These are phyloP conservation scores for Oryza rufipogon DNA, from an alignment of 176 grass and related monocot species.

Conservation along the genomic window DNA sequence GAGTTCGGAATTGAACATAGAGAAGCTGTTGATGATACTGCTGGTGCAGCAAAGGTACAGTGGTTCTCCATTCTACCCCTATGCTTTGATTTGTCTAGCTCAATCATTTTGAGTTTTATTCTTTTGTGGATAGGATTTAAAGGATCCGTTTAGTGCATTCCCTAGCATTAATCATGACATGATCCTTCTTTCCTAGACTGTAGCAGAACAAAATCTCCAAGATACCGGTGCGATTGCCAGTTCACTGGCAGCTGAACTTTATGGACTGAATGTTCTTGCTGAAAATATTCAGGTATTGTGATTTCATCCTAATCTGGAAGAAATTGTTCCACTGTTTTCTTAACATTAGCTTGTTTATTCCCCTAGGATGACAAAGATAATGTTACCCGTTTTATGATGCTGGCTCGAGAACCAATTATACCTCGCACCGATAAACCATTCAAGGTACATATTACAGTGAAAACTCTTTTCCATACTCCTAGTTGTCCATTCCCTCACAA, in stretches of 20 bases:
- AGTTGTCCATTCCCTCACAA: slow-evolving; percentile 3
- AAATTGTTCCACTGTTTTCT: not conserved
- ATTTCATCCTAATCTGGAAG: slow-evolving; percentile 9
- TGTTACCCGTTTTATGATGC: slow-evolving; percentile 85
- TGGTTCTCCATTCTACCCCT: slow-evolving; percentile 24
- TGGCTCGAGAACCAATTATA: slow-evolving; percentile 85
- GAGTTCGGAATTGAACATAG: slow-evolving; percentile 71
- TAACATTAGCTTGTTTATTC: slow-evolving; percentile 29
- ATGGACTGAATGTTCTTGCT: slow-evolving; percentile 85
- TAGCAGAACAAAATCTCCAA: slow-evolving; percentile 68
- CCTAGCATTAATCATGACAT: slow-evolving; percentile 4
- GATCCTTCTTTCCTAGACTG: slow-evolving; percentile 51
- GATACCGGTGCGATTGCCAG: slow-evolving; percentile 83
- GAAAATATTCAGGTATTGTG: slow-evolving; percentile 90
- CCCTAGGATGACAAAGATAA: slow-evolving; percentile 87
- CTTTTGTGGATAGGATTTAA: slow-evolving; percentile 3
- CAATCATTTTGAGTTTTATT: slow-evolving; percentile 2
- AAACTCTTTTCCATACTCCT: slow-evolving; percentile 3
- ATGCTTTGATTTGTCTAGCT: slow-evolving; percentile 7
- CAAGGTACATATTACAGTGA: slow-evolving; percentile 56
- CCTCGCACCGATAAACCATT: slow-evolving; percentile 76
- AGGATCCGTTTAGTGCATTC: slow-evolving; percentile 14
- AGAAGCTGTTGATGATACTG: slow-evolving; percentile 96
- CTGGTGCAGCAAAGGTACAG: slow-evolving; percentile 86
- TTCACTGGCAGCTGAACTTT: slow-evolving; percentile 83